Base-by-base conservation (phyloP, 1,139 yeast species). In the Saccharomyces pastorianus region DNA sequence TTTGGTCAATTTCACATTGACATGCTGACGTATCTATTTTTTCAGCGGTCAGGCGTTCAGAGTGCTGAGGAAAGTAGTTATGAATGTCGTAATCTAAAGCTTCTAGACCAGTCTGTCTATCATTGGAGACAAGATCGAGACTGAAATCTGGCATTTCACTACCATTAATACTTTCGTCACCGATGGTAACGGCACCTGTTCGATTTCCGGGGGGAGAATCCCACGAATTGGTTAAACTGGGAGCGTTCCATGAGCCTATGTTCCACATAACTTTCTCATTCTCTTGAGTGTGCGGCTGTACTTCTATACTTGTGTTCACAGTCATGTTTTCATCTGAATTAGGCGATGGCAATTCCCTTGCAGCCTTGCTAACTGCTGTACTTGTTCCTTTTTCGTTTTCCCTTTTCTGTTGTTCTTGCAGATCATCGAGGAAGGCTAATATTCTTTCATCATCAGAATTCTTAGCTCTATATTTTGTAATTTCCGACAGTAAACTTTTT, bases 401-500 rank as follows among this genome's bases (percentile, higher is more conserved):
- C 7, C 41, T 14, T 8, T 14, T 34, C 11, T 14, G 23, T 17
- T 8, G 14, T 9, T 34, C 23, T 8, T 42, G 31, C 17, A 49
- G 11, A 7, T n/a, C 23, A 6, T 49, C 42, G 17, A 50, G 27
- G 13, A 44, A 25, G 27, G 23, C 14, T 11, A 50, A 20, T 34
- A 49, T 49, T 23, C 41, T 28, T 34, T 38, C 53, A 32, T 56
- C 64, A 34, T 54, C 52, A 17, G 53, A 46, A 51, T 55, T 56
- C 27, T 51, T 56, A n/a, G 65, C 84, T 56, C 85, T 75, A 67
- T 81, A 84, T 61, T 82, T 79, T n/a, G 81, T 72, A 59, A 91
- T 76, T 71, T 90, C 96, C 41, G 71, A 73, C 73, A 88, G 84
- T 55, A 91, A 77, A 59, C 86, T 77, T 53, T 81, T 82, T 29